Evolutionary conservation across 345 rosid species (phyloP), one percentile per base, ranked within the genome.

Genomic region (Euphorbia lathyris): DNA sequence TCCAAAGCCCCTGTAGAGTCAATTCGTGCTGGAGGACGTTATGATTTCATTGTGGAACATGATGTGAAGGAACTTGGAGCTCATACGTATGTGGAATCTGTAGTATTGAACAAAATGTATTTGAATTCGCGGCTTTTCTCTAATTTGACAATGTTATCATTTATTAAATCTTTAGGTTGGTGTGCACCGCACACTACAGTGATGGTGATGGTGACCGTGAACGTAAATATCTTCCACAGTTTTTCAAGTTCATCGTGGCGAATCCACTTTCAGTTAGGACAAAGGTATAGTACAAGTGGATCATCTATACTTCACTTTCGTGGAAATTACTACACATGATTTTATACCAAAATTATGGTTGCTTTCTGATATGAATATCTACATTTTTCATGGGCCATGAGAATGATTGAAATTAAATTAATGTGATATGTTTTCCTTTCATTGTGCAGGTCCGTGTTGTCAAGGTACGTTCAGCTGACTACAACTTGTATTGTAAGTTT

Each of bases 1-100:
- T 86, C 99, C 22, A 95, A 91, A 76, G 76, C 88, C 3, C 93
- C 99, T 2, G 97, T 95, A 29, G 97, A 95, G 78, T 78, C 97
- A 0, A 87, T 95, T 58, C 86, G 97, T 22, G 87, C 93, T 0
- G 91, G 88, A 3, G 99, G 97, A 20, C 97, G 92, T 45, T 95
- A 95, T 65, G 98, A 95, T 80, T 95, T 95, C 80, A 88, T 95
- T 23, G 96, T 95, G 19, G 99, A 95, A 63, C 97, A 95, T 71
- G 99, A 95, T 74, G 97, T 95, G 8, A 92, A 95, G 89, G 99
- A 92, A 83, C 97, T 95, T 9, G 99, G 99, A 52, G 92, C 99
- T 82, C 97, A 95, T 82, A 95, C 98, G 98, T 95, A 58, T 36
- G 82, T 72, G 50, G 30, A 6, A 5, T 11, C 3, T 50, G 58